These are phyloP conservation scores for Candida multigemmis DNA, from an alignment of 805 yeast species.

Conservation along the genomic window DNA sequence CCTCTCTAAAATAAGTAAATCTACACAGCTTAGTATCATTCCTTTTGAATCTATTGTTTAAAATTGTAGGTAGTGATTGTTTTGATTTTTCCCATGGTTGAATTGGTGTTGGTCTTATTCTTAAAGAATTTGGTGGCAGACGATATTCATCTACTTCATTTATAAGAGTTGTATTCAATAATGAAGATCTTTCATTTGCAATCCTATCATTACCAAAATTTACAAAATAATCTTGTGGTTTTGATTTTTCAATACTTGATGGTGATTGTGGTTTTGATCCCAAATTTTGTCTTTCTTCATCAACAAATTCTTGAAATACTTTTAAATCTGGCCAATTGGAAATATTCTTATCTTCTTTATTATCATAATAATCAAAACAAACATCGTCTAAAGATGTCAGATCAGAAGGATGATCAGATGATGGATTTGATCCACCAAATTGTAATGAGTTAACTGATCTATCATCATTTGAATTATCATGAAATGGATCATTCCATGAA, in stretches of 20 bases:
- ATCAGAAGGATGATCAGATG: conserved; percentile 50
- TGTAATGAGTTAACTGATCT: conserved; percentile 20
- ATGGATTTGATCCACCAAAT: conserved; percentile 52
- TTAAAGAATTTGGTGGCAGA: conserved; percentile 33
- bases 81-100: conserved; percentile 61
- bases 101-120: conserved; percentile 66
- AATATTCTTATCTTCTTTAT: conserved; percentile 11
- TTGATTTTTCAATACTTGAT: too few species aligned
- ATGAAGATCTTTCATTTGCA: conserved; percentile 21
- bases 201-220: conserved; percentile 7
- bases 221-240: too few species aligned
- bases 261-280: too few species aligned
- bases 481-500: too few species aligned
- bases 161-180: too few species aligned
- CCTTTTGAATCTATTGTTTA: conserved; percentile 8
- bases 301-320: conserved; percentile 68
- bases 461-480: conserved; percentile 6
- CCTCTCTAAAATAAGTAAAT: conserved; percentile 89
- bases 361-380: conserved; percentile 60
- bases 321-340: conserved; percentile 75
- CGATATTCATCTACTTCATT: conserved; percentile 16
- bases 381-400: conserved; percentile 85
- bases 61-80: conserved; percentile 8
- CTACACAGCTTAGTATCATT: conserved; percentile 34
- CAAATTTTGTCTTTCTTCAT: conserved; percentile 43